A percentile compares a stretch with the other conserved stretches of the same genome.
These are phyloP conservation scores for Mortierella sp. DNA, from an alignment of 371 early-diverging fungal species.

Conservation along the genomic window DNA sequence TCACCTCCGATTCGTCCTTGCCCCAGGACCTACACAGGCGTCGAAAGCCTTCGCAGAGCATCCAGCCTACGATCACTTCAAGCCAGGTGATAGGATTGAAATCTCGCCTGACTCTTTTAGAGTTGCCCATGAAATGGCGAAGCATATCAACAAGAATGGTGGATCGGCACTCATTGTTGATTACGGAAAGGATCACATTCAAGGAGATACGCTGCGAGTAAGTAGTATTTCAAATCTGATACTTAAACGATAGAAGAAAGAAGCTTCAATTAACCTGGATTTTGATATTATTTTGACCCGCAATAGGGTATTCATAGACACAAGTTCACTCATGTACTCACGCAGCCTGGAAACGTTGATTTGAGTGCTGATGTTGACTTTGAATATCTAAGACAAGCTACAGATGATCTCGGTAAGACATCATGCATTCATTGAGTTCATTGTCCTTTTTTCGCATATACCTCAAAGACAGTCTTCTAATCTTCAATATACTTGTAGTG, in stretches of 20 bases:
- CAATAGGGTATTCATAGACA: slow-evolving; percentile 90
- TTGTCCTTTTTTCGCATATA: not conserved
- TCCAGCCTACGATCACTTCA: slow-evolving; percentile 57
- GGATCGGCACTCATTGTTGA: slow-evolving; percentile 91
- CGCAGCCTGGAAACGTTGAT: slow-evolving; percentile 88
- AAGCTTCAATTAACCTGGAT: not conserved
- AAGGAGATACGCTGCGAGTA: slow-evolving; percentile 87
- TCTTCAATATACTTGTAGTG: slow-evolving; percentile 44
- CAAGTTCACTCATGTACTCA: slow-evolving; percentile 82
- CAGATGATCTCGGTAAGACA: slow-evolving; percentile 61
- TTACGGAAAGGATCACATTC: slow-evolving; percentile 89
- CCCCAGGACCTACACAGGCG: slow-evolving; percentile 77
- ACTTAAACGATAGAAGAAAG: not conserved
- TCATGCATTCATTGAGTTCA: not conserved
- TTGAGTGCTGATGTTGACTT: slow-evolving; percentile 96
- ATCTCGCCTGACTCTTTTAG: slow-evolving; percentile 85
- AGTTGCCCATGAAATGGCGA: slow-evolving; percentile 72
- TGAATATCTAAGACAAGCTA: slow-evolving; percentile 74
- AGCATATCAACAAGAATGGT: slow-evolving; percentile 68
- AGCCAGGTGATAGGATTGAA: slow-evolving; percentile 85
- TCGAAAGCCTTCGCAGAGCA: slow-evolving; percentile 69
- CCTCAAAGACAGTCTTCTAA: not conserved
- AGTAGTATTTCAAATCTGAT: slow-evolving; percentile 11
- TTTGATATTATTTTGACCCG: not conserved
- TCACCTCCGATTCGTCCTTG: slow-evolving; percentile 85